Evolutionary conservation across 1,284 basidiomycete species (phyloP).

Genomic region (Mixia osmundae): DNA sequence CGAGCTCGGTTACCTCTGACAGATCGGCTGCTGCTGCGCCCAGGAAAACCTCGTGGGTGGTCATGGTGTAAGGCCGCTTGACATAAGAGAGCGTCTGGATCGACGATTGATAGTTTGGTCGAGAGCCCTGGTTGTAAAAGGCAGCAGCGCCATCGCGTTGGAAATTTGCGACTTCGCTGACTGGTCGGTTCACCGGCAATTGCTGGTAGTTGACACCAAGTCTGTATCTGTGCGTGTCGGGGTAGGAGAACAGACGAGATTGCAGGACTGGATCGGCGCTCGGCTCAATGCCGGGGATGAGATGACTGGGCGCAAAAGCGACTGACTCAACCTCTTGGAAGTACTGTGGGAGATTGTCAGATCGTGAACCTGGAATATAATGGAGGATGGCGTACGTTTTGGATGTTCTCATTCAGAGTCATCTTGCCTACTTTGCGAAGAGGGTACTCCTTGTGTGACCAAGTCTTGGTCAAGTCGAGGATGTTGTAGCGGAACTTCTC

Average conservation of each 20-base stretch:
- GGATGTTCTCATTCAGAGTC: constrained; percentile 59
- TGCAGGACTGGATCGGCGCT: constrained; percentile 76
- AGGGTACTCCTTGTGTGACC: constrained; percentile 55
- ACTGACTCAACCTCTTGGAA: constrained; percentile 28
- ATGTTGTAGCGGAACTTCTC: constrained; percentile 68
- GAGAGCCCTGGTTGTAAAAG: constrained; percentile 48
- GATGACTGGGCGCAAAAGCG: constrained; percentile 67
- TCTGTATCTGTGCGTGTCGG: constrained; percentile 58
- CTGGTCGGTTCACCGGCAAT: constrained; percentile 61
- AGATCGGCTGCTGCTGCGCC: constrained; percentile 49
- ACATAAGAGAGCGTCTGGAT: constrained; percentile 38
- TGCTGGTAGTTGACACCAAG: constrained; percentile 69
- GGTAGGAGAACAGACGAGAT: constrained; percentile 81
- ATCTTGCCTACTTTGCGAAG: constrained; percentile 62
- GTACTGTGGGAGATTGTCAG: constrained; percentile 10
- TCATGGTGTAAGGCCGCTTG: constrained; percentile 22
- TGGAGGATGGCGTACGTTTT: constrained; percentile 40
- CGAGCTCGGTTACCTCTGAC: constrained; percentile 53
- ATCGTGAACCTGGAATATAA: constrained; percentile 34
- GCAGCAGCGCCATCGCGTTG: constrained; percentile 34
- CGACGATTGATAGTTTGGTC: constrained; percentile 67
- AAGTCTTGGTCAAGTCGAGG: constrained; percentile 61
- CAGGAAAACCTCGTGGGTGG: constrained; percentile 47
- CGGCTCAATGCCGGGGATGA: constrained; percentile 65
- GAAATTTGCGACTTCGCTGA: constrained; percentile 51